Conservation (phyloP, 2,329 filamentous ascomycete genomes). For the Fusarium continuum region DNA sequence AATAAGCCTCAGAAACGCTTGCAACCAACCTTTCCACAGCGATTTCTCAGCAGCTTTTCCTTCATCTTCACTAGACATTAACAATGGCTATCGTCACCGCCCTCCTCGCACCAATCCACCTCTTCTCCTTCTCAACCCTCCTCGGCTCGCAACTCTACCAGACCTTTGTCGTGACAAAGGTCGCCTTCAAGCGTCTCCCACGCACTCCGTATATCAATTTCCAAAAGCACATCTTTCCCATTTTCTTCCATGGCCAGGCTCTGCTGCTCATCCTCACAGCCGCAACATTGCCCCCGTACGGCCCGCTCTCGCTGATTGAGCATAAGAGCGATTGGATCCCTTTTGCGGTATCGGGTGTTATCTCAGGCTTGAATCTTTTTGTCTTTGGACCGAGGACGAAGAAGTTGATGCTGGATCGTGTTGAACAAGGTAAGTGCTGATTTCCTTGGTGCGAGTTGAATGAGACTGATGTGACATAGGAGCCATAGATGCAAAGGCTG, state of each 20-base stretch:
- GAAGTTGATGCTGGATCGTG: constrained; percentile 40
- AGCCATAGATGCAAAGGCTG: constrained; percentile 7
- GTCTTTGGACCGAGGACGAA: constrained; percentile 52
- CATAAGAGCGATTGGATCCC: constrained; percentile 48
- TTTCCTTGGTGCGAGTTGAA: too few species aligned
- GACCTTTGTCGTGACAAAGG: constrained; percentile 51
- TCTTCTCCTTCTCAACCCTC: constrained; percentile 52
- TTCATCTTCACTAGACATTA: background rate
- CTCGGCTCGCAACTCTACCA: constrained; percentile 54
- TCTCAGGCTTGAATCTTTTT: constrained; percentile 47
- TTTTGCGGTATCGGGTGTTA: constrained; percentile 45
- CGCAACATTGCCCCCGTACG: constrained; percentile 47
- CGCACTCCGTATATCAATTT: constrained; percentile 49
- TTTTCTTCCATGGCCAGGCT: constrained; percentile 53
- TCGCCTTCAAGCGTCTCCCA: constrained; percentile 48
- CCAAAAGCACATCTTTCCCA: constrained; percentile 53
- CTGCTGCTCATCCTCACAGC: constrained; percentile 48
- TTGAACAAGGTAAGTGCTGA: constrained; percentile 34
- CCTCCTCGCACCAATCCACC: constrained; percentile 49
- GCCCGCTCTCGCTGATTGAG: constrained; percentile 43
- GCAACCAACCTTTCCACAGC: background rate
- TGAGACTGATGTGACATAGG: constrained; percentile 19
- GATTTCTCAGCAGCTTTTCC: constrained; percentile 4
- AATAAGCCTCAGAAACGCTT: background rate
- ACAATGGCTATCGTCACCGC: constrained; percentile 26